phyloP scores from a whole-genome alignment of 257 asterid genomes.

The Penstemon barbatus region DNA sequence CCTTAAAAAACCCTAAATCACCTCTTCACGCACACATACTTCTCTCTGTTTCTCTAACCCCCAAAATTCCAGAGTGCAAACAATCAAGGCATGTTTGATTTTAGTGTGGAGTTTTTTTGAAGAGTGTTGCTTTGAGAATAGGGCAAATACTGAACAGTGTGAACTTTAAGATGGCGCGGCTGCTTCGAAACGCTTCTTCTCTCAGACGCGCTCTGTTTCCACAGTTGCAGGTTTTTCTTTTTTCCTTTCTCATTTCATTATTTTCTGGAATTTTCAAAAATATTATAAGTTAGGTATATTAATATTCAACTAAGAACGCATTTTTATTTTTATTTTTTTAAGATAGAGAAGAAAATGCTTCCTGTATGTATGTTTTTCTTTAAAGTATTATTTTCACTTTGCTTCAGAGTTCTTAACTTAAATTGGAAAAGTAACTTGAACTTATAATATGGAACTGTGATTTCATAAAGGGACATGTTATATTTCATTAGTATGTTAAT shows the following conservation, averaged over 20 bases:
- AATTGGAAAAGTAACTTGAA: not conserved
- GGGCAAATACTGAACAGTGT: slow-evolving; percentile 21
- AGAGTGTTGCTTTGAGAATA: slow-evolving; percentile 18
- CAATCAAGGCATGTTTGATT: too few species aligned
- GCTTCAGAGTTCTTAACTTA: not conserved
- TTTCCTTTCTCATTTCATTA: not conserved
- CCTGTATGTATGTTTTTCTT: not conserved
- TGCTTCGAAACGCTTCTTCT: slow-evolving; percentile 48
- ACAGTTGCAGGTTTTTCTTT: slow-evolving; percentile 35
- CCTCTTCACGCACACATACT: too few species aligned
- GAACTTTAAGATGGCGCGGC: slow-evolving; percentile 53
- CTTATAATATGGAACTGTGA: not conserved
- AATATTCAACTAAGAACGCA: not conserved
- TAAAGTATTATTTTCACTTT: slow-evolving; percentile 1
- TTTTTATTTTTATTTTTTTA: too few species aligned
- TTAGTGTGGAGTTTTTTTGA: not conserved
- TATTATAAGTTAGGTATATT: too few species aligned
- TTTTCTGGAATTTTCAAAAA: not conserved
- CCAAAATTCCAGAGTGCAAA: too few species aligned
- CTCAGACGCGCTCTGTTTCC: slow-evolving; percentile 46
- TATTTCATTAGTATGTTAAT: not conserved
- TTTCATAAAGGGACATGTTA: not conserved
- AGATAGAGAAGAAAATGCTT: not conserved
- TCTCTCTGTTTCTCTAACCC: too few species aligned
- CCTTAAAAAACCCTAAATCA: too few species aligned